A percentile compares a stretch with the other conserved stretches of the same genome.
These are phyloP conservation scores for Chimonanthus praecox DNA, from an alignment of 164 flowering plant genomes.

Conservation along the genomic window DNA sequence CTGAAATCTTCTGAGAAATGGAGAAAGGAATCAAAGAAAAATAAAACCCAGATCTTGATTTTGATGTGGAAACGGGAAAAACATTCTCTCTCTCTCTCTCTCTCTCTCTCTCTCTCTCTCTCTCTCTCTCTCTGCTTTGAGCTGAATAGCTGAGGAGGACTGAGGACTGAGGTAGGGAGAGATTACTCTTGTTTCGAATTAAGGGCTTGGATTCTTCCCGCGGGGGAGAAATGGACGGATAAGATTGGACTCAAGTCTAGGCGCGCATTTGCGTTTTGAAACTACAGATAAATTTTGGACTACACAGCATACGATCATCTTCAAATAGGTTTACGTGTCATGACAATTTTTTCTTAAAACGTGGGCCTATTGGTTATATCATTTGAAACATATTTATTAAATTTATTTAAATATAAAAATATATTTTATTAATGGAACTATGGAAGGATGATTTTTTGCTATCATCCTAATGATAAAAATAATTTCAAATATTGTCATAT, in stretches of 20 bases:
- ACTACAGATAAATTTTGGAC: neutral
- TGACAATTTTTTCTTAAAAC: too few relatives aligned
- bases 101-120: too few relatives aligned
- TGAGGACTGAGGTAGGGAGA: neutral
- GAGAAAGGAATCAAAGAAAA: neutral
- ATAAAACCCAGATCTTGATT: neutral
- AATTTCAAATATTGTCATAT: too few relatives aligned
- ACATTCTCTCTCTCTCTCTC: neutral
- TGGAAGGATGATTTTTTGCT: neutral
- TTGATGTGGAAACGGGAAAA: neutral
- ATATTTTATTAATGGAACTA: too few relatives aligned
- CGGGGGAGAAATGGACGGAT: neutral
- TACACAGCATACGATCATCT: too few relatives aligned
- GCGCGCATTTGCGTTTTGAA: constrained; percentile 12
- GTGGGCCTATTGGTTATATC: too few relatives aligned
- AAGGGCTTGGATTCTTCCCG: neutral
- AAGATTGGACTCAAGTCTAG: neutral
- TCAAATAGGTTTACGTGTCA: too few relatives aligned
- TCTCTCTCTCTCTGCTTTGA: neutral
- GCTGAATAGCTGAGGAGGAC: neutral
- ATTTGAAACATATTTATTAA: too few relatives aligned
- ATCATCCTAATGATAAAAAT: too few relatives aligned
- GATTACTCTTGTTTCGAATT: neutral
- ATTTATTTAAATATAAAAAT: too few relatives aligned
- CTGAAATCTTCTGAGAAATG: constrained; percentile 8